These are phyloP conservation scores for Xylaria scruposa DNA, from an alignment of 495 filamentous ascomycete genomes.

Conservation along the genomic window DNA sequence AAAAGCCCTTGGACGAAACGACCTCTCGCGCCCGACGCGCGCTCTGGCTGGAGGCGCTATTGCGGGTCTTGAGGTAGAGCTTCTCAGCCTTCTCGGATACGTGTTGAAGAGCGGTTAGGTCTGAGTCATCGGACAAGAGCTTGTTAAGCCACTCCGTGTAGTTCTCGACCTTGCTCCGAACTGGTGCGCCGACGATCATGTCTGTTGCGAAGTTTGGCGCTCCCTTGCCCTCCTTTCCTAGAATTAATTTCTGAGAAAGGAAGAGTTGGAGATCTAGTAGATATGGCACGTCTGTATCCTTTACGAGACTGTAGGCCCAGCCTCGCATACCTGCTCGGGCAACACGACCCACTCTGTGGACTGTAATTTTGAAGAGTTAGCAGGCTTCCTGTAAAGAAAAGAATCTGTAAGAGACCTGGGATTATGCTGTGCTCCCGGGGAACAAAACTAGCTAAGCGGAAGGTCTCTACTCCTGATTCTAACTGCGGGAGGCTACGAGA, in stretches of 20 bases:
- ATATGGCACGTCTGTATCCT: conserved; percentile 85
- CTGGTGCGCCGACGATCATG: conserved; percentile 76
- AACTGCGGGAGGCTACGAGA: not conserved
- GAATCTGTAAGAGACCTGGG: not conserved
- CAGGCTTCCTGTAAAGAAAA: not conserved
- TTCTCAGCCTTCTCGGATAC: conserved; percentile 91
- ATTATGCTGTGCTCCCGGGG: not conserved
- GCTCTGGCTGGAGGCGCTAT: conserved; percentile 85
- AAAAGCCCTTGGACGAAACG: conserved; percentile 70
- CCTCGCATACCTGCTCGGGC: conserved; percentile 89
- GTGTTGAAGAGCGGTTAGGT: conserved; percentile 70
- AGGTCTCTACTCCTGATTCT: not conserved
- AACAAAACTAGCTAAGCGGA: not conserved
- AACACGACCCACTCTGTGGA: conserved; percentile 95
- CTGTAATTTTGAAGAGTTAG: conserved; percentile 34
- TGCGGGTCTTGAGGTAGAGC: conserved; percentile 86
- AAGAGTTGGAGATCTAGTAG: conserved; percentile 95
- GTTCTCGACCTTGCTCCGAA: conserved; percentile 71
- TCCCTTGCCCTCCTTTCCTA: conserved; percentile 59
- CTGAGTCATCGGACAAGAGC: conserved; percentile 72
- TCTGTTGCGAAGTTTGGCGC: conserved; percentile 77
- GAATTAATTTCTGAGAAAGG: conserved; percentile 76
- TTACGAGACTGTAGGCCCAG: conserved; percentile 93
- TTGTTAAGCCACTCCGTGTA: conserved; percentile 81
- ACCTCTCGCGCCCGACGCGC: conserved; percentile 83